Conservation (phyloP, 140 eudicot genomes). For the Anethum foeniculum region DNA sequence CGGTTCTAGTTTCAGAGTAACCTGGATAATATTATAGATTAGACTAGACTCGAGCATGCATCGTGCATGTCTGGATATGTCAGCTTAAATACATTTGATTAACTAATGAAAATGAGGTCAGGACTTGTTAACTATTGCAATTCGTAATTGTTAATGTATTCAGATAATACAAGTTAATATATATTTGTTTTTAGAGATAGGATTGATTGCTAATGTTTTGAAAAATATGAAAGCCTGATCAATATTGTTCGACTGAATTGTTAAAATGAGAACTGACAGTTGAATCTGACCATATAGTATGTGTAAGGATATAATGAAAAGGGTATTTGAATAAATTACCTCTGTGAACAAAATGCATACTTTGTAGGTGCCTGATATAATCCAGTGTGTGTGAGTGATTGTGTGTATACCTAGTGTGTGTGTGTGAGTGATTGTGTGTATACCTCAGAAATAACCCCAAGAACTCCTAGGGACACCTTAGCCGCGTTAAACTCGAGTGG, state of each 20-base stretch:
- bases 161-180: too few relatives aligned
- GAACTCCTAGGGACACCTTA: constrained; percentile 73
- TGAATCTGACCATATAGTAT: too few relatives aligned
- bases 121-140: neutral
- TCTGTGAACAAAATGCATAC: neutral
- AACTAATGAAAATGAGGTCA: neutral
- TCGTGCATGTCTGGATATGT: neutral
- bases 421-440: neutral
- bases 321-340: too few relatives aligned
- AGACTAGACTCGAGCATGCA: neutral
- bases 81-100: neutral
- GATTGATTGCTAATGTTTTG: neutral
- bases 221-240: too few relatives aligned
- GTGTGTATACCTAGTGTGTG: constrained; percentile 28
- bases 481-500: constrained; percentile 56
- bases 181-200: too few relatives aligned
- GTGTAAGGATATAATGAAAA: too few relatives aligned
- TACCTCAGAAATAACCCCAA: constrained; percentile 76
- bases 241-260: too few relatives aligned
- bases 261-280: too few relatives aligned
- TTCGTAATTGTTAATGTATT: too few relatives aligned
- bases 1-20: constrained; percentile 59
- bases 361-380: neutral
- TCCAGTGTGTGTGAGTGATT: neutral
- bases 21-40: constrained; percentile 24